Evolutionary conservation across 768 basidiomycete genomes (phyloP), one percentile per base, ranked within the genome.

Genomic region (Phaeotremella skinneri): DNA sequence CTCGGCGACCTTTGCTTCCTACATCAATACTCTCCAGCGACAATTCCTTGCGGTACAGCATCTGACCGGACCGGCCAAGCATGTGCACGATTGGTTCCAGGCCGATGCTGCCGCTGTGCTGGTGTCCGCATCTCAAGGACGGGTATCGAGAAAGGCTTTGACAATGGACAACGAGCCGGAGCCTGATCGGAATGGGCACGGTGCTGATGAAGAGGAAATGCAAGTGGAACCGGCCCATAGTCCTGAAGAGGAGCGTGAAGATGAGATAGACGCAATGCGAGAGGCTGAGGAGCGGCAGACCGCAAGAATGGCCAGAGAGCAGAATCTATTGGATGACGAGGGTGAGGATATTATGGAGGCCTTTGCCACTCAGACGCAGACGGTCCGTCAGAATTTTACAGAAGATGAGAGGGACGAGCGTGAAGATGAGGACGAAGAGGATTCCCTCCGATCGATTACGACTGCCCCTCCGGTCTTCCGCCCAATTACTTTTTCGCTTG

Each of bases 81-180:
- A 71, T 59, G 57, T 69, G 6, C 69, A 70, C 50, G 69, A 71
- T 54, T 78, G 76, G 96, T 85, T 98, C 77, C 84, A 91, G 55
- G 92, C 90, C 5, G 91, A 96, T 62, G 87, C 91, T 0, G 93
- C 93, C 9, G 85, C 93, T 67, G 81, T 85, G 27, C 88, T 99
- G 30, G 62, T 68, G 21, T 66, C 76, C 64, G 60, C 73, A 21
- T 70, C 69, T 23, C 71, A 63, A 54, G 66, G 48, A n/a, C 58
- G 29, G 54, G 67, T 42, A 31, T 78, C 29, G 72, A 74, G 45
- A 62, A 50, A 31, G 53, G 51, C 64, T 37, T 39, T 64, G 3
- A 56, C 58, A 6, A 61, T 75, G 55, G 68, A 79, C 41, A 74
- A 68, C 52, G 64, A 69, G 30, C 67, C 69, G 7, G 63, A 66